A percentile compares a stretch with the other conserved stretches of the same genome.
phyloP scores from a whole-genome alignment of 2,329 filamentous ascomycete species.

The Fusarium liriodendri region DNA sequence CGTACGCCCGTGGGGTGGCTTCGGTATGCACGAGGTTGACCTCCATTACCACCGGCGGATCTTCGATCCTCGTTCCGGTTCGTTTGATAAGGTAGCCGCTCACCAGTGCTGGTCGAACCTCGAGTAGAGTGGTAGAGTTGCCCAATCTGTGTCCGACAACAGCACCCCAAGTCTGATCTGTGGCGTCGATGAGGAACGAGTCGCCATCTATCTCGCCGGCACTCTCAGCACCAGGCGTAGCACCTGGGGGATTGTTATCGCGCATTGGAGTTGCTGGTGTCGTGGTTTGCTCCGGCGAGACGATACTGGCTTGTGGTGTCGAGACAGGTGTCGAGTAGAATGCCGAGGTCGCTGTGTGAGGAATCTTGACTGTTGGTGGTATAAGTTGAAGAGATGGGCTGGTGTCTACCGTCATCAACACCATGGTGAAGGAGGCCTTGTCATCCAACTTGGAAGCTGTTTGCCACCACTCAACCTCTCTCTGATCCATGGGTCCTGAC shows the following conservation, averaged over 20 bases:
- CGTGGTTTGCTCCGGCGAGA: slow-evolving; percentile 70
- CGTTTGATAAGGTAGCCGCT: slow-evolving; percentile 76
- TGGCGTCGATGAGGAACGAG: slow-evolving; percentile 75
- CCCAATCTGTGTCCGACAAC: slow-evolving; percentile 75
- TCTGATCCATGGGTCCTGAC: slow-evolving; percentile 73
- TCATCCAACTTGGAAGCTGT: slow-evolving; percentile 63
- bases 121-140: slow-evolving; percentile 66
- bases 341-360: slow-evolving; percentile 54
- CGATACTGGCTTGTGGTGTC: slow-evolving; percentile 70
- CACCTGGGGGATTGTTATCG: slow-evolving; percentile 51
- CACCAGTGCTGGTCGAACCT: slow-evolving; percentile 67
- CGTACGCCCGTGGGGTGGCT: slow-evolving; percentile 63
- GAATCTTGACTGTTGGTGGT: slow-evolving; percentile 64
- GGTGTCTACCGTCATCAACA: slow-evolving; percentile 73
- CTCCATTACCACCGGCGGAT: slow-evolving; percentile 70
- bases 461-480: slow-evolving; percentile 72
- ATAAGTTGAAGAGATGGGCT: slow-evolving; percentile 72
- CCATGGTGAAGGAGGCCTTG: slow-evolving; percentile 63
- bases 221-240: slow-evolving; percentile 59
- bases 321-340: slow-evolving; percentile 74
- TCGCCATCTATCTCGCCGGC: slow-evolving; percentile 62
- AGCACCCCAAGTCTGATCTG: slow-evolving; percentile 82
- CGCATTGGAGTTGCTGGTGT: slow-evolving; percentile 63
- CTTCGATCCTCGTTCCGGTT: slow-evolving; percentile 65
- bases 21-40: slow-evolving; percentile 72